phyloP scores from a whole-genome alignment of 129 eudicot species.

The Ambrosia artemisiifolia region DNA sequence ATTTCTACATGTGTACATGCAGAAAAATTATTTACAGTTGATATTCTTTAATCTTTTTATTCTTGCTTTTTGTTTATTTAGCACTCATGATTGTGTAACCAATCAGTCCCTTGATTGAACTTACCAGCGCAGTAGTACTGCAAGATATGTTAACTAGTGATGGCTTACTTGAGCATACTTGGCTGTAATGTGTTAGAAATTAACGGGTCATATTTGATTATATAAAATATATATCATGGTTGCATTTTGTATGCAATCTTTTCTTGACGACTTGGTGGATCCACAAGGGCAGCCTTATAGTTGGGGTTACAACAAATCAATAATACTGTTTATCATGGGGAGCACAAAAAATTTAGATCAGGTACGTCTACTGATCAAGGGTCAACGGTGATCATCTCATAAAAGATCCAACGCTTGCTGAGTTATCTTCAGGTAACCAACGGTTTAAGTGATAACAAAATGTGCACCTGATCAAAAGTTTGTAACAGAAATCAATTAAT shows the following conservation, averaged over 20 bases:
- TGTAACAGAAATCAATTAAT: background rate
- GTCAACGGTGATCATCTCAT: constrained; percentile 55
- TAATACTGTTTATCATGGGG: constrained; percentile 53
- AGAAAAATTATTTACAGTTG: too few relatives aligned
- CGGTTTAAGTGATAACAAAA: constrained; percentile 34
- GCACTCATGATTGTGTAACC: too few relatives aligned
- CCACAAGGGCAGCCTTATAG: constrained; percentile 47
- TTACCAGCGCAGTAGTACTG: too few relatives aligned
- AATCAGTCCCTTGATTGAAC: too few relatives aligned
- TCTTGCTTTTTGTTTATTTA: too few relatives aligned
- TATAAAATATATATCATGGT: constrained; percentile 25
- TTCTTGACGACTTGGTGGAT: constrained; percentile 38
- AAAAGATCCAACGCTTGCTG: constrained; percentile 15
- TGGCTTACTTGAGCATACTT: too few relatives aligned
- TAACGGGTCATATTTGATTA: too few relatives aligned
- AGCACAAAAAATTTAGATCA: constrained; percentile 50
- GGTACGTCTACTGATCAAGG: constrained; percentile 41
- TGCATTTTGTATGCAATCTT: constrained; percentile 28
- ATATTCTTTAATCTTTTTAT: too few relatives aligned
- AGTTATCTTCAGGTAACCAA: constrained; percentile 42
- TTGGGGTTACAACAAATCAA: constrained; percentile 34
- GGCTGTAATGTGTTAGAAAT: too few relatives aligned
- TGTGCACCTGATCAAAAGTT: constrained; percentile 3
- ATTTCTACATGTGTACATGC: too few relatives aligned
- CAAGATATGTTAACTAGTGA: too few relatives aligned